These are phyloP conservation scores for Nakazawaea siamensis DNA, from an alignment of 805 yeast species.

Conservation along the genomic window DNA sequence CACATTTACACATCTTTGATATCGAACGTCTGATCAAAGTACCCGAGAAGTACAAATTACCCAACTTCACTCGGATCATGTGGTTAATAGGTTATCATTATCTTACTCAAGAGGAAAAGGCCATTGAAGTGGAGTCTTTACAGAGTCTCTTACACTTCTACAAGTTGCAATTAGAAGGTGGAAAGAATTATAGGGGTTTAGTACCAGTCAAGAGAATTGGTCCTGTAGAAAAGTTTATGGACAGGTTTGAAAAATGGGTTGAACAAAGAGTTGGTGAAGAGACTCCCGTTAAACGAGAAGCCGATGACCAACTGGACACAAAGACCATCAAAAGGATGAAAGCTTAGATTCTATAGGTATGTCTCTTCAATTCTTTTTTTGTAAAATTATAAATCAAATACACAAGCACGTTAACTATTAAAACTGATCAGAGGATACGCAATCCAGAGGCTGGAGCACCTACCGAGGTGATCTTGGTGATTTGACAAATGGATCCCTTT, in stretches of 20 bases:
- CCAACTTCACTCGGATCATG: conserved; percentile 61
- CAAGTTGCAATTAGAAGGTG: conserved; percentile 11
- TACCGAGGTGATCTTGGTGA: conserved; percentile 68
- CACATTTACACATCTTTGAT: conserved; percentile 51
- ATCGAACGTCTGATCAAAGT: conserved; percentile 67
- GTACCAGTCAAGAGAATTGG: conserved; percentile 19
- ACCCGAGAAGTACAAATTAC: conserved; percentile 70
- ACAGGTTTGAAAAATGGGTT: conserved; percentile 17
- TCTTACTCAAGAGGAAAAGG: conserved; percentile 9
- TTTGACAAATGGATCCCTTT: conserved; percentile 71
- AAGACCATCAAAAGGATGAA: conserved; percentile 3
- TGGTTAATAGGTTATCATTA: conserved; percentile 56
- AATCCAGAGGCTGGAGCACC: conserved; percentile 94
- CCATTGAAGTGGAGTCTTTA: conserved; percentile 15
- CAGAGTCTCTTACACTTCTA: conserved; percentile 17
- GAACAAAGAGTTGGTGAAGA: no score
- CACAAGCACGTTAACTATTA: no score
- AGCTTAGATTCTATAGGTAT: conserved; percentile 4
- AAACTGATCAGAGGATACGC: conserved; percentile 36
- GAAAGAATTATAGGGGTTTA: conserved; percentile 11
- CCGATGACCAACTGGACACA: no score
- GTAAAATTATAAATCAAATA: no score
- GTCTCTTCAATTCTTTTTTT: no score
- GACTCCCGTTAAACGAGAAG: no score
- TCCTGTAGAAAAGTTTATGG: conserved; percentile 15